Conservation (phyloP, 2,329 filamentous ascomycete species). For the Fusarium siculi region DNA sequence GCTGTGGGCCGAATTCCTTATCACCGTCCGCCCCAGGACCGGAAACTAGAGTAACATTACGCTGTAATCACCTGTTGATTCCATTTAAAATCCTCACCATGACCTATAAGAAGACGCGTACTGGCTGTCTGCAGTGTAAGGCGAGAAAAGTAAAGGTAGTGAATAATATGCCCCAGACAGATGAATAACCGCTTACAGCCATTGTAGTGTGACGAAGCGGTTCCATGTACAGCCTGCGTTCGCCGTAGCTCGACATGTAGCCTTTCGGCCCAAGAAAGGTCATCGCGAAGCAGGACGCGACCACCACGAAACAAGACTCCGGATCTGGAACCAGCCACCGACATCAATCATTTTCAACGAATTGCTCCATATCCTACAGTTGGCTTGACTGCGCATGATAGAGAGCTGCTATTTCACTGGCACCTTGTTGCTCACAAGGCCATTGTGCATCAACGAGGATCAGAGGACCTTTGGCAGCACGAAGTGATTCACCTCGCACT, state of each 20-base stretch:
- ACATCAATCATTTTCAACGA: neutral
- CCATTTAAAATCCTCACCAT: neutral
- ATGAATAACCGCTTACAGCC: neutral
- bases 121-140: neutral
- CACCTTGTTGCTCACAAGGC: neutral
- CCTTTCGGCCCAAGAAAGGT: neutral
- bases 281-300: neutral
- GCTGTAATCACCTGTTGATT: neutral
- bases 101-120: slow-evolving; percentile 5
- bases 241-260: neutral
- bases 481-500: neutral
- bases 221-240: neutral
- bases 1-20: neutral
- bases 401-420: neutral
- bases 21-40: neutral
- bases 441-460: neutral
- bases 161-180: fast-evolving
- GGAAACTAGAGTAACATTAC: neutral
- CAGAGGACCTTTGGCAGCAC: neutral
- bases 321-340: neutral
- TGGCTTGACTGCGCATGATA: neutral
- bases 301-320: neutral
- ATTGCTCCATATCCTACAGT: neutral
- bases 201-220: neutral
- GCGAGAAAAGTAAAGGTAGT: slow-evolving; percentile 1